Conservation (phyloP, 116 monocot genomes). For the Zostera marina region DNA sequence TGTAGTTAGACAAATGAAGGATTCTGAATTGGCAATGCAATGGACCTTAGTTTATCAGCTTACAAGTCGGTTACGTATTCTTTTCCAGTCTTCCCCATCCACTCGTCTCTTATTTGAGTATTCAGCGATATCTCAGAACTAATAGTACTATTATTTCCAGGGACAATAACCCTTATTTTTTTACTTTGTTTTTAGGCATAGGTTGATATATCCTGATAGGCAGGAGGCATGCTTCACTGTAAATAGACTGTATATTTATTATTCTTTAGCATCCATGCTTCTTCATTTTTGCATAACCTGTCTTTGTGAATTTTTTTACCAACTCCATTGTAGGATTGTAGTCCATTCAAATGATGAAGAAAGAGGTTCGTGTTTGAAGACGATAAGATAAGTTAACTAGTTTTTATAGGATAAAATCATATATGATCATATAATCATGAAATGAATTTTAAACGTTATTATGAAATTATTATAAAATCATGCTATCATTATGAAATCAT, state of each 20-base stretch:
- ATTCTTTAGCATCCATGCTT: not conserved
- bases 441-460: not conserved
- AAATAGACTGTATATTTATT: not conserved
- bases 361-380: not conserved
- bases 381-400: not conserved
- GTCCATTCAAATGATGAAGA: not conserved
- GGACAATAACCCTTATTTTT: too few relatives aligned
- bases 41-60: conserved; percentile 88
- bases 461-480: too few relatives aligned
- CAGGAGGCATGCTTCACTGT: not conserved
- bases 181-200: not conserved
- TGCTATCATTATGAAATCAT: too few relatives aligned
- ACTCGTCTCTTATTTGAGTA: conserved; percentile 91
- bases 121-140: conserved; percentile 78
- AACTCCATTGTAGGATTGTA: too few relatives aligned
- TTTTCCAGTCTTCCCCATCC: conserved; percentile 86
- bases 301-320: not conserved
- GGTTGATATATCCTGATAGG: too few relatives aligned
- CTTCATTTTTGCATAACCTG: not conserved
- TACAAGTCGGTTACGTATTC: conserved; percentile 70
- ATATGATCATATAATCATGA: too few relatives aligned
- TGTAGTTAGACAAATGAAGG: conserved; percentile 94
- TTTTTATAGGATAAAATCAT: not conserved
- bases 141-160: not conserved
- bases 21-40: conserved; percentile 98